Evolutionary conservation across 2,329 filamentous ascomycete genomes (phyloP).

Genomic region (Canariomyces notabilis): DNA sequence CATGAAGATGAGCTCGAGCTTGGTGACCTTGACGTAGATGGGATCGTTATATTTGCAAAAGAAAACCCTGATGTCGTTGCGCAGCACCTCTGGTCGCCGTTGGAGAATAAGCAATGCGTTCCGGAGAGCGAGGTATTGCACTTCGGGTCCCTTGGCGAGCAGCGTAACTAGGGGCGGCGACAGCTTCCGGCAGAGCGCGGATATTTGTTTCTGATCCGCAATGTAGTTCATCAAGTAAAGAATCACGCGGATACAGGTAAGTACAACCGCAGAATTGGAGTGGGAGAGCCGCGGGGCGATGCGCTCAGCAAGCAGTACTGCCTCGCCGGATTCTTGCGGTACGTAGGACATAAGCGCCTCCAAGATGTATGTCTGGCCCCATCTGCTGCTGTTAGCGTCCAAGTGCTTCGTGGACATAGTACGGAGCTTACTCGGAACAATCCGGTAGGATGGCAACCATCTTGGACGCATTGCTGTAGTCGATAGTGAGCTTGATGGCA

Average conservation of each 20-base stretch:
- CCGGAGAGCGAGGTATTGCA: conserved; percentile 92
- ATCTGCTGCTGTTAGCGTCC: conserved; percentile 50
- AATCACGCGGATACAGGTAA: conserved; percentile 94
- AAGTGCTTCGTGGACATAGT: too few species aligned
- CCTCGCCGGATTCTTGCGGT: conserved; percentile 84
- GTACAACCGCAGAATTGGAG: conserved; percentile 91
- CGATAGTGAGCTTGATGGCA: conserved; percentile 95
- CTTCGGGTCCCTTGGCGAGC: conserved; percentile 91
- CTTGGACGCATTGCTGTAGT: conserved; percentile 95
- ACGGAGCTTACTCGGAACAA: conserved; percentile 85
- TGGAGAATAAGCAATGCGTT: conserved; percentile 94
- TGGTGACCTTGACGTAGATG: conserved; percentile 99
- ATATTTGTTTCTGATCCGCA: conserved; percentile 80
- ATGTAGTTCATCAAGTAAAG: conserved; percentile 99
- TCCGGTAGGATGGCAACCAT: conserved; percentile 95
- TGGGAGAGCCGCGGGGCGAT: conserved; percentile 95
- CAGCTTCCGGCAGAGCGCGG: conserved; percentile 81
- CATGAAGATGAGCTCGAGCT: conserved; percentile 98
- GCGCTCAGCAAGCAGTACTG: conserved; percentile 82
- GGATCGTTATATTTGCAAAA: conserved; percentile 99
- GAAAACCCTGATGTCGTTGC: conserved; percentile 96
- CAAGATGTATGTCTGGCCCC: conserved; percentile 97
- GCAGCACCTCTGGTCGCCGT: conserved; percentile 82
- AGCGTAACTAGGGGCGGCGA: conserved; percentile 93
- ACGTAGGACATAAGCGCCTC: conserved; percentile 98